Evolutionary conservation across 1,139 yeast species (phyloP).

Genomic region (Pichia sp.): DNA sequence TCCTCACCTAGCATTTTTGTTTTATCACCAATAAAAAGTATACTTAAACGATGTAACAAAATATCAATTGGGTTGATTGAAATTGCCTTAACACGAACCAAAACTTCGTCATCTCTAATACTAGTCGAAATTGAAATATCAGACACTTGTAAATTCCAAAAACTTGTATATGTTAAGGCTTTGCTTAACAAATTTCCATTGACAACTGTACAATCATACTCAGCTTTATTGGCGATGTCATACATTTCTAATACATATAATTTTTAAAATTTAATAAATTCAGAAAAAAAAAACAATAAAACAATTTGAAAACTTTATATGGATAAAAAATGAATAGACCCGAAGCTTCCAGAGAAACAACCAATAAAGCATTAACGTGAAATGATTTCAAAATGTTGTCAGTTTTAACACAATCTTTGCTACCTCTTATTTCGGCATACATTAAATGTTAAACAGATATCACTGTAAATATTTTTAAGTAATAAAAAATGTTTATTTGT

Average conservation of each 20-base stretch:
- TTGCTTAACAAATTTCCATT: conserved; percentile 3
- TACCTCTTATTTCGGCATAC: too few species aligned
- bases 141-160: conserved; percentile 3
- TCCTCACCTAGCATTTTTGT: conserved; percentile 63
- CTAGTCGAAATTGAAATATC: conserved; percentile 12
- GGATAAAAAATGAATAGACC: too few species aligned
- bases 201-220: conserved; percentile 1
- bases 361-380: too few species aligned
- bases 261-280: too few species aligned
- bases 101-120: conserved; percentile 39
- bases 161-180: conserved; percentile 11
- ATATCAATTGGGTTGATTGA: conserved; percentile 67
- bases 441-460: too few species aligned
- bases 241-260: too few species aligned
- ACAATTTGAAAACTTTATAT: too few species aligned
- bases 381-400: background rate
- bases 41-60: conserved; percentile 31
- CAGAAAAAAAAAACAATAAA: background rate
- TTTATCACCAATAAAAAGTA: conserved; percentile 30
- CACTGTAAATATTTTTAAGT: too few species aligned
- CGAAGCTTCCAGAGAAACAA: too few species aligned
- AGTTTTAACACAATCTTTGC: too few species aligned
- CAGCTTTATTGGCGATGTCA: background rate
- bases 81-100: conserved; percentile 53
- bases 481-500: too few species aligned